Conservation (phyloP, 2,329 filamentous ascomycete genomes). For the Pseudogymnoascus sp. region DNA sequence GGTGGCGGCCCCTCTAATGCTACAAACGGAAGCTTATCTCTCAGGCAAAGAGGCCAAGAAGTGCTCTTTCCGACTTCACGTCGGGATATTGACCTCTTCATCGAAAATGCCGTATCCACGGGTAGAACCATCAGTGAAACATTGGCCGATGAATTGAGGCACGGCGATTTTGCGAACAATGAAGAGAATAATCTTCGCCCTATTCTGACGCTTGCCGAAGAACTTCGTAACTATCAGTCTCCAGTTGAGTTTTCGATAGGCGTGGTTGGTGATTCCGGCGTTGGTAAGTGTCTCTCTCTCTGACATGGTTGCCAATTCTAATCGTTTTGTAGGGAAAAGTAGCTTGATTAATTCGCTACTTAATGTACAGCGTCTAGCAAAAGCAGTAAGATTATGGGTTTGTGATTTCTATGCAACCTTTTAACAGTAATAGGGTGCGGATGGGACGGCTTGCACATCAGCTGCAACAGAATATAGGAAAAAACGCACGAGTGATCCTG, state of each 20-base stretch:
- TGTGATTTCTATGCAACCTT: background rate
- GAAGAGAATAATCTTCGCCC: conserved; percentile 15
- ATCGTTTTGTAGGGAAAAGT: conserved; percentile 16
- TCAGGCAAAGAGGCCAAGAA: conserved; percentile 4
- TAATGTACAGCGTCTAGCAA: conserved; percentile 13
- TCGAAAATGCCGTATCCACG: conserved; percentile 13
- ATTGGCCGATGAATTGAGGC: conserved; percentile 13
- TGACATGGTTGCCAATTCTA: background rate
- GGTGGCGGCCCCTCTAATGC: background rate
- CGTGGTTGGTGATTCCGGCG: conserved; percentile 19
- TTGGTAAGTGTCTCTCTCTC: conserved; percentile 14
- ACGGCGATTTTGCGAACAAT: conserved; percentile 16
- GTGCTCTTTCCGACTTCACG: background rate
- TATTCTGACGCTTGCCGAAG: conserved; percentile 17
- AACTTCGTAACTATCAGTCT: conserved; percentile 18
- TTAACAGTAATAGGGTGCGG: conserved; percentile 14
- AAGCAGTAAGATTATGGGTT: conserved; percentile 15
- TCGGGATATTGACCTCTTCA: background rate
- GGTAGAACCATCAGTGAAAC: conserved; percentile 14
- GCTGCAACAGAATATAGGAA: conserved; percentile 17
- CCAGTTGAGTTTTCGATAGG: conserved; percentile 18
- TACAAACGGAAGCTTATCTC: background rate
- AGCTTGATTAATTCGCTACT: conserved; percentile 19
- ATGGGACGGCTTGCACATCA: conserved; percentile 15
- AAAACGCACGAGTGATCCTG: conserved; percentile 14